Evolutionary conservation across 495 filamentous ascomycete genomes (phyloP), one percentile per base, ranked within the genome.

Genomic region (Opeltia flavorubescens): DNA sequence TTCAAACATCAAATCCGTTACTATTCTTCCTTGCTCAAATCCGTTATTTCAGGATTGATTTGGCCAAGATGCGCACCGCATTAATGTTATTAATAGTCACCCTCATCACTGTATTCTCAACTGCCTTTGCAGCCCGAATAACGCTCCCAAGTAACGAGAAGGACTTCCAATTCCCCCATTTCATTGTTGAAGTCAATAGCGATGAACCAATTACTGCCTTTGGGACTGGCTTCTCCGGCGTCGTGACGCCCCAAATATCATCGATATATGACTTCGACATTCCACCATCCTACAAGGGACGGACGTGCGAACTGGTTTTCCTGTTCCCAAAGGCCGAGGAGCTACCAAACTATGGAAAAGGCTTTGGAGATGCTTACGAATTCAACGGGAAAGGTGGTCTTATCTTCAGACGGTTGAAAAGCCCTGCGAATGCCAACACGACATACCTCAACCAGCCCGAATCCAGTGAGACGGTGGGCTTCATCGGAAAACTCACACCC

Each of bases 251-350:
- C 3, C 70, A 66, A 24, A 61, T 77, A 47, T 80, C 78, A 29
- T 71, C 67, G 17, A 60, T 79, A 34, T 85, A 82, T 70, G 79
- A 78, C 60, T 85, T 85, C 62, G 77, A 81, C 56, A 72, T 85
- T 34, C 77, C 76, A 0, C 24, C 56, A 0, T 56, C 56, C 12
- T 65, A 74, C 57, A 55, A 66, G 33, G 72, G 67, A 40, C 75
- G 76, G 61, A 80, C 66, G 1, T 87, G 83, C 61, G 65, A 66
- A 27, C 69, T 84, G 5, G 59, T 82, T 45, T 84, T 87, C 67
- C 63, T 81, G 31, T 74, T 84, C 59, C 81, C 82, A 4, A 47
- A 63, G 43, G 54, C 64, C 47, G 46, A 62, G 6, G 58, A 78
- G 24, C 69, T 79, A 25, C 56, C 65, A 50, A 77, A 77, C 8